phyloP scores from a whole-genome alignment of 441 rosid genomes.

The Gossypium schwendimanii region DNA sequence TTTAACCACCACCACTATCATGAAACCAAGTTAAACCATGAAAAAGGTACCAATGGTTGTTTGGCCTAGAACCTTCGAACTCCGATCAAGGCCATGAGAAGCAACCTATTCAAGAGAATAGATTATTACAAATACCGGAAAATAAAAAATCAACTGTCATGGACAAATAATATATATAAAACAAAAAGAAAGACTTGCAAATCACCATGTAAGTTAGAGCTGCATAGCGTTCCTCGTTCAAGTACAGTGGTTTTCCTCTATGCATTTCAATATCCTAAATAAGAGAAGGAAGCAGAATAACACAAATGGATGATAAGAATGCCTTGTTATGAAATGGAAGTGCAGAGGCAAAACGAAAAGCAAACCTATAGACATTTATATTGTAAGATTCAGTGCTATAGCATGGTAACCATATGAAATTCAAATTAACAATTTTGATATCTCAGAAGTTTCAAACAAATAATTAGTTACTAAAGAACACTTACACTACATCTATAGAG shows the following conservation, averaged over 20 bases:
- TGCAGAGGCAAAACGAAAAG: background rate
- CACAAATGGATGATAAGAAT: background rate
- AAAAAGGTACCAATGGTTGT: slow-evolving; percentile 58
- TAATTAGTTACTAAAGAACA: background rate
- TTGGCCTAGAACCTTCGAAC: slow-evolving; percentile 70
- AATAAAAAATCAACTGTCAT: background rate
- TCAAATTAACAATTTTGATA: background rate
- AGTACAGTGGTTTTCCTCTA: slow-evolving; percentile 90
- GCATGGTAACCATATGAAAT: background rate
- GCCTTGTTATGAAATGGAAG: background rate
- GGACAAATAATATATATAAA: background rate
- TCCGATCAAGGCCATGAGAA: slow-evolving; percentile 86
- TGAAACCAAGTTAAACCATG: slow-evolving; percentile 27
- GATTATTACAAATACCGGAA: background rate
- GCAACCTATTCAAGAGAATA: slow-evolving; percentile 52
- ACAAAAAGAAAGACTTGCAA: slow-evolving; percentile 11
- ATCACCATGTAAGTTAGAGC: slow-evolving; percentile 77
- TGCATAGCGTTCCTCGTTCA: slow-evolving; percentile 96
- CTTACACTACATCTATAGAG: background rate
- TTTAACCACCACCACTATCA: background rate
- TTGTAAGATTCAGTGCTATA: background rate
- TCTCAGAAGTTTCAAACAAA: background rate
- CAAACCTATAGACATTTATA: background rate
- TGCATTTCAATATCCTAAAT: slow-evolving; percentile 66
- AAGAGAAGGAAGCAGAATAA: background rate